A percentile compares a stretch with the other conserved stretches of the same genome.
These are phyloP conservation scores for Chaetomium globosum DNA, from an alignment of 2,329 filamentous ascomycete species.

Conservation along the genomic window DNA sequence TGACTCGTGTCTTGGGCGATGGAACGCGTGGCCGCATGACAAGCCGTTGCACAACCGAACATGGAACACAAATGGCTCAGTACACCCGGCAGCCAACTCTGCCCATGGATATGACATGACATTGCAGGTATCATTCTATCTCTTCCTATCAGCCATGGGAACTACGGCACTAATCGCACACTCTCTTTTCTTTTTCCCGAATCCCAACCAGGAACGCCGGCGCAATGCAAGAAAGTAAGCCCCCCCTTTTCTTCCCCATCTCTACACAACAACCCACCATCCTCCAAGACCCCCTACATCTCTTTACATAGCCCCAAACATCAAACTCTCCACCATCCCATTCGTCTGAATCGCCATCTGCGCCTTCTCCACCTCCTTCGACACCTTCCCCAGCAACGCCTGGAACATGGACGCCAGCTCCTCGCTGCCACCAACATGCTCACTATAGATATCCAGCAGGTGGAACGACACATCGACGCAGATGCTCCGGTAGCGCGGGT, in stretches of 20 bases:
- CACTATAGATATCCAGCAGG: constrained; percentile 83
- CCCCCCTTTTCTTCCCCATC: neutral
- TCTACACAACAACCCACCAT: neutral
- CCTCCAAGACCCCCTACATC: neutral
- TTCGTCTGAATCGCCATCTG: constrained; percentile 79
- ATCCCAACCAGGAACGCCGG: constrained; percentile 26
- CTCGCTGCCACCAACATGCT: constrained; percentile 72
- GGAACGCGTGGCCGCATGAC: no score
- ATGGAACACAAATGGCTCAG: neutral
- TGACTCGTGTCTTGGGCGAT: no score
- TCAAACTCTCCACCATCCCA: constrained; percentile 80
- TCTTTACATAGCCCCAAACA: constrained; percentile 48
- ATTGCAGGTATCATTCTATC: constrained; percentile 23
- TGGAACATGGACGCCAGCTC: constrained; percentile 73
- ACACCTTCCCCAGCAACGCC: constrained; percentile 69
- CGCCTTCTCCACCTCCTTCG: constrained; percentile 76
- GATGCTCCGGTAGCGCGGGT: constrained; percentile 78
- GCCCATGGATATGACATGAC: neutral
- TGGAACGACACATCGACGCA: constrained; percentile 82
- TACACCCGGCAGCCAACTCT: neutral
- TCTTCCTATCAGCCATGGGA: neutral
- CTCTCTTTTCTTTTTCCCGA: constrained; percentile 16
- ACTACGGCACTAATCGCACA: constrained; percentile 6
- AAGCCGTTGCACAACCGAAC: no score
- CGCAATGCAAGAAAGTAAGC: constrained; percentile 28